These are phyloP conservation scores for Coniella vitis DNA, from an alignment of 2,329 filamentous ascomycete species.

Conservation along the genomic window DNA sequence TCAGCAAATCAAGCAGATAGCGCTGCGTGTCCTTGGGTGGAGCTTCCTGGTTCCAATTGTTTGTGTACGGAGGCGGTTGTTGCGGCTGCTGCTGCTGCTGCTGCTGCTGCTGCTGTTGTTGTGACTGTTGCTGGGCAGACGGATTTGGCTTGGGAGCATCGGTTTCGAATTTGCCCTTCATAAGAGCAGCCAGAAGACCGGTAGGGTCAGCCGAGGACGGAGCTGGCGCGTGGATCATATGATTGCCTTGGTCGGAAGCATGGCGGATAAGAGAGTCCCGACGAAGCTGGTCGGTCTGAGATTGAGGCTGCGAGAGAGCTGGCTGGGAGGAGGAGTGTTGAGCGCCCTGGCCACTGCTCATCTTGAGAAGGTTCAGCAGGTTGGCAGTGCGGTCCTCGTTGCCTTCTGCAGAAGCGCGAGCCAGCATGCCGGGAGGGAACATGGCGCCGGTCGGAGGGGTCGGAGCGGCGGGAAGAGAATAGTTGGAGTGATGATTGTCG, in stretches of 20 bases:
- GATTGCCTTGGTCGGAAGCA: slow-evolving; percentile 22
- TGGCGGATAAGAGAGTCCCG: slow-evolving; percentile 23
- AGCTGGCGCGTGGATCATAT: slow-evolving; percentile 49
- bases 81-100: slow-evolving; percentile 3
- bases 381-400: slow-evolving; percentile 44
- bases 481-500: slow-evolving; percentile 8
- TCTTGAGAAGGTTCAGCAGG: slow-evolving; percentile 56
- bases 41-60: slow-evolving; percentile 40
- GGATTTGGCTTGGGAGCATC: slow-evolving; percentile 35
- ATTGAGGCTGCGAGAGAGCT: slow-evolving; percentile 15
- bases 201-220: slow-evolving; percentile 49
- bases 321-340: slow-evolving; percentile 18
- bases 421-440: slow-evolving; percentile 31
- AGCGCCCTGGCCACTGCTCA: slow-evolving; percentile 34
- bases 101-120: slow-evolving; percentile 21
- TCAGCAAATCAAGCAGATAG: slow-evolving; percentile 79
- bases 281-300: slow-evolving; percentile 19
- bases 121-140: slow-evolving; percentile 18
- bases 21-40: slow-evolving; percentile 69
- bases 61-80: slow-evolving; percentile 15
- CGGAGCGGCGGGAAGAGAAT: slow-evolving; percentile 35
- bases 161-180: slow-evolving; percentile 48
- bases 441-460: slow-evolving; percentile 36
- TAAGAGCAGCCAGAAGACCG: slow-evolving; percentile 53
- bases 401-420: slow-evolving; percentile 24